A percentile compares a stretch with the other conserved stretches of the same genome.
phyloP scores from a whole-genome alignment of 2,329 filamentous ascomycete species.

The Mycocentrospora acerina region DNA sequence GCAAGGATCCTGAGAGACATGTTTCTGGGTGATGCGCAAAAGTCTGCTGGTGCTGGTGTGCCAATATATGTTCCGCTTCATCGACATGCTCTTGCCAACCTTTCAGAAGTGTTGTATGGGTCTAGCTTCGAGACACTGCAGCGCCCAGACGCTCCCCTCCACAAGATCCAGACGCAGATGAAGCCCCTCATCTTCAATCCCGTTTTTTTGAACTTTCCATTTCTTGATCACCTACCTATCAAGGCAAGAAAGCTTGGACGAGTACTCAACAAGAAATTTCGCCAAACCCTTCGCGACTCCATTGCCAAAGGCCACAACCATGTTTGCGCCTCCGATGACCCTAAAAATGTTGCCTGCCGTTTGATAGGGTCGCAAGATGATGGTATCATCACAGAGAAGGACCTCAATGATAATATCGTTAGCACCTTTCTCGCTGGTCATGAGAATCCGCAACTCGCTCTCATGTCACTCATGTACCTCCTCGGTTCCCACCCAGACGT shows the following conservation, averaged over 20 bases:
- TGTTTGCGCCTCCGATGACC: constrained; percentile 22
- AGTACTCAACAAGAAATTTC: constrained; percentile 20
- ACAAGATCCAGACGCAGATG: constrained; percentile 25
- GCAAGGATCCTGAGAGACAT: constrained; percentile 25
- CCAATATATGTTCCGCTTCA: constrained; percentile 39
- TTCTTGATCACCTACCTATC: constrained; percentile 24
- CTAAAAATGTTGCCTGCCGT: constrained; percentile 21
- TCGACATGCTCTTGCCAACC: constrained; percentile 42
- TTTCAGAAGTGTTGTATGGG: constrained; percentile 35
- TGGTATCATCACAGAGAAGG: constrained; percentile 24
- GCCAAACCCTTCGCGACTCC: constrained; percentile 18
- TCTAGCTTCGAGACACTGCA: constrained; percentile 30
- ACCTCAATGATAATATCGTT: constrained; percentile 29
- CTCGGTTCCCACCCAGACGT: constrained; percentile 20
- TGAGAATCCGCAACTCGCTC: constrained; percentile 27
- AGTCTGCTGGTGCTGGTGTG: constrained; percentile 19
- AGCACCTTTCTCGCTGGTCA: constrained; percentile 30
- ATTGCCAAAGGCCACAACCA: constrained; percentile 27
- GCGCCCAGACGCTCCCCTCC: constrained; percentile 18
- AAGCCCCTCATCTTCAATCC: constrained; percentile 31
- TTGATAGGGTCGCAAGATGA: constrained; percentile 23
- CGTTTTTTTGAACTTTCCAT: constrained; percentile 29
- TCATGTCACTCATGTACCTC: constrained; percentile 30
- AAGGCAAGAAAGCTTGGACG: constrained; percentile 22
- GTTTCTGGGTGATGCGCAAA: constrained; percentile 31